These are phyloP conservation scores for Massariosphaeria phaeospora DNA, from an alignment of 495 filamentous ascomycete genomes.

Conservation along the genomic window DNA sequence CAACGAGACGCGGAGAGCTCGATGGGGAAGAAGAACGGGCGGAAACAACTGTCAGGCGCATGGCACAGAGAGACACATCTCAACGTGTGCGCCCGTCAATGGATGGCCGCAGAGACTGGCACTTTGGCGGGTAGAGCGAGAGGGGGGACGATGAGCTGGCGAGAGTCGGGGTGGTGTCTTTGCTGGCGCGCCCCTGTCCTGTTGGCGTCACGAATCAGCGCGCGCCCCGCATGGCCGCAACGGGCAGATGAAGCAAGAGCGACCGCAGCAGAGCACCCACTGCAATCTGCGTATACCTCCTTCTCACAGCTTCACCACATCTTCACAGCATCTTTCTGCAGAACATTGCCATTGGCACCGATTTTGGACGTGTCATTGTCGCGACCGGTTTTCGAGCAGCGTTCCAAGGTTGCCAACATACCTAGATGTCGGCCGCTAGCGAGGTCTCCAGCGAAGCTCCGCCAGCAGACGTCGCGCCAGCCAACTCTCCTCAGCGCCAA, in stretches of 20 bases:
- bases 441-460: neutral
- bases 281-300: too few relatives aligned
- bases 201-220: neutral
- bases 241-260: neutral
- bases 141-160: neutral
- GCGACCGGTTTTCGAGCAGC: neutral
- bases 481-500: neutral
- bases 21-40: too few relatives aligned
- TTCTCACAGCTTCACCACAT: too few relatives aligned
- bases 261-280: neutral
- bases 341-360: too few relatives aligned
- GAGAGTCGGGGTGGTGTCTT: neutral
- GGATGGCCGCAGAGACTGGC: neutral
- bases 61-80: neutral
- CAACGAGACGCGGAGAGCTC: neutral
- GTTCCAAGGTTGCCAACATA: too few relatives aligned
- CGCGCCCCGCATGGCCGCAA: conserved; percentile 1
- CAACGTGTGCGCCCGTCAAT: conserved; percentile 1
- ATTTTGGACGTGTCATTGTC: neutral
- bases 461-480: neutral
- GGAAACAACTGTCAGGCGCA: too few relatives aligned
- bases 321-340: too few relatives aligned
- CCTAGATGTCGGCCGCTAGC: neutral
- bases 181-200: neutral
- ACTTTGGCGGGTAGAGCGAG: neutral